phyloP scores from a whole-genome alignment of 495 filamentous ascomycete genomes.

The Xylaria curta region DNA sequence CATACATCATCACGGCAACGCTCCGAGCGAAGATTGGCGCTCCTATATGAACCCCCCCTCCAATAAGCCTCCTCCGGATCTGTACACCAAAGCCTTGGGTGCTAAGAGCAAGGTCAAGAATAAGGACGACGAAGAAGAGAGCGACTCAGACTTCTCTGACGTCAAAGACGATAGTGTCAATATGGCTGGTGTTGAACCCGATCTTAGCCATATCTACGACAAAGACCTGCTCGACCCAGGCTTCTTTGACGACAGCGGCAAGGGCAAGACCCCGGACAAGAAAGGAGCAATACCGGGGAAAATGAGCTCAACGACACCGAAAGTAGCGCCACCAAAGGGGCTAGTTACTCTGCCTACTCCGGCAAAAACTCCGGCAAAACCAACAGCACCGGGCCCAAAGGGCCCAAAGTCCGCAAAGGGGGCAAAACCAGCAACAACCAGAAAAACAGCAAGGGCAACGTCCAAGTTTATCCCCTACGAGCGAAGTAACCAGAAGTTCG shows the following conservation, averaged over 20 bases:
- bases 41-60: neutral
- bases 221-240: neutral
- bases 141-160: neutral
- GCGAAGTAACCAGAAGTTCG: constrained; percentile 23
- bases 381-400: neutral
- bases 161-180: neutral
- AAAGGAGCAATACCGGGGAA: neutral
- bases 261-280: neutral
- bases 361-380: neutral
- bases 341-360: no score
- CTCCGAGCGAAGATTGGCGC: neutral
- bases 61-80: neutral
- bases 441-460: neutral
- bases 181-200: neutral
- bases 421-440: neutral
- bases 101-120: neutral
- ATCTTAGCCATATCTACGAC: neutral
- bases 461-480: constrained; percentile 24
- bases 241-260: neutral
- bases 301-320: neutral
- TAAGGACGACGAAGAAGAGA: neutral
- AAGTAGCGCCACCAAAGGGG: neutral
- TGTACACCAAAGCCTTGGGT: neutral
- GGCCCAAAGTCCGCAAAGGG: no score
- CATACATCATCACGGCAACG: constrained; percentile 14